These are phyloP conservation scores for Solanum piurae DNA, from an alignment of 257 asterid species.

Conservation along the genomic window DNA sequence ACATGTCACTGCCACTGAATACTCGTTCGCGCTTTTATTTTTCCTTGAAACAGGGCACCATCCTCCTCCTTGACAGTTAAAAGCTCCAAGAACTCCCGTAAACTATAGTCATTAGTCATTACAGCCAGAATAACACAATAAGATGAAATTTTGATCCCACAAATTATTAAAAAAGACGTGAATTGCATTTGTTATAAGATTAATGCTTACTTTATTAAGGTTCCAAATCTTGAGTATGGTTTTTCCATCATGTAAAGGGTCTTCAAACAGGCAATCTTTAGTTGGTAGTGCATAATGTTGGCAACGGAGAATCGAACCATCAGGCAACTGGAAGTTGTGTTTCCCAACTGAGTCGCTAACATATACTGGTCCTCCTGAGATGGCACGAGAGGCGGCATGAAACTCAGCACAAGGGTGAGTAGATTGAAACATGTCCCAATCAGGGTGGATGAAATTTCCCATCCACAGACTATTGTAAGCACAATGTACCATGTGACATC, in stretches of 20 bases:
- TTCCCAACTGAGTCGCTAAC: conserved; percentile 44
- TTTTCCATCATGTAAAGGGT: conserved; percentile 56
- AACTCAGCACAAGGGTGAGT: conserved; percentile 26
- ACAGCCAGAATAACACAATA: neutral
- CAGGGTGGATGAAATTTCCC: conserved; percentile 27
- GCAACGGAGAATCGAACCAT: conserved; percentile 58
- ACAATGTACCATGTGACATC: conserved; percentile 33
- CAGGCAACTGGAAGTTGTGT: conserved; percentile 50
- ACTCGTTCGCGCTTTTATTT: conserved; percentile 14
- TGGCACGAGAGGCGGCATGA: conserved; percentile 31
- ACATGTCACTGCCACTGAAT: conserved; percentile 5
- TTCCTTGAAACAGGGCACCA: conserved; percentile 49
- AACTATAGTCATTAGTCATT: neutral
- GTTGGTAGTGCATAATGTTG: conserved; percentile 56
- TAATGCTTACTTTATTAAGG: conserved; percentile 31
- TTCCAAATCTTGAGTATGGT: conserved; percentile 74
- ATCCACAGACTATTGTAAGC: conserved; percentile 33
- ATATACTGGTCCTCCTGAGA: conserved; percentile 28
- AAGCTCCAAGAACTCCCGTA: conserved; percentile 53
- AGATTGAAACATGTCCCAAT: conserved; percentile 38
- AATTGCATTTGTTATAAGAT: neutral
- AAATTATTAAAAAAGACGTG: neutral
- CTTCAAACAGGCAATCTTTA: conserved; percentile 47
- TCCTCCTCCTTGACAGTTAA: conserved; percentile 68
- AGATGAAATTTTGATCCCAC: neutral